Conservation (phyloP, 306 rosid species). For the Quercus wislizeni region DNA sequence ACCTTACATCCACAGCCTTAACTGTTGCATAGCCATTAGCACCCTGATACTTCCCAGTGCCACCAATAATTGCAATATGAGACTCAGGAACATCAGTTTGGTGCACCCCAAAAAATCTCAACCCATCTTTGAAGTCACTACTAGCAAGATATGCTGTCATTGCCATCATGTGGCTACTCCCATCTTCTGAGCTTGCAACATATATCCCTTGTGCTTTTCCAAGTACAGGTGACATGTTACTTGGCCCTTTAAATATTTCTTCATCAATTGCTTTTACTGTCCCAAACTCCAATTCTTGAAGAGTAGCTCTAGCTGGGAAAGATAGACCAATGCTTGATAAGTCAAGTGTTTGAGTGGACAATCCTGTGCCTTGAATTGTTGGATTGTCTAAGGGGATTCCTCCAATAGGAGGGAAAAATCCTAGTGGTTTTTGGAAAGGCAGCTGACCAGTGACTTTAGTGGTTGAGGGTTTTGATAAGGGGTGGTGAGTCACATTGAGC, state of each 20-base stretch:
- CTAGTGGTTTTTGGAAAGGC: conserved; percentile 58
- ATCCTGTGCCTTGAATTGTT: conserved; percentile 9
- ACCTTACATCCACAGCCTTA: conserved; percentile 41
- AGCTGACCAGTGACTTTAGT: conserved; percentile 26
- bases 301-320: conserved; percentile 51
- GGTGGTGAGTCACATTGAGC: conserved; percentile 31
- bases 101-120: conserved; percentile 65
- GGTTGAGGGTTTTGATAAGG: conserved; percentile 28
- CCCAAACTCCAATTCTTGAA: conserved; percentile 64
- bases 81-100: conserved; percentile 53
- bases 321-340: conserved; percentile 51
- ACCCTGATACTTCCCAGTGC: conserved; percentile 60
- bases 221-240: conserved; percentile 13
- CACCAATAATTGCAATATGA: conserved; percentile 83
- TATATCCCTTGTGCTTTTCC: conserved; percentile 72
- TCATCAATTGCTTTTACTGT: conserved; percentile 49
- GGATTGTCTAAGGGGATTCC: conserved; percentile 45
- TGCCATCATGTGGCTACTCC: conserved; percentile 67
- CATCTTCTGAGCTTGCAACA: conserved; percentile 58
- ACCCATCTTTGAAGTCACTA: conserved; percentile 40
- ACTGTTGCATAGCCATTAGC: conserved; percentile 87
- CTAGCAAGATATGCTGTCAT: conserved; percentile 40
- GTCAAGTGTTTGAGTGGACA: conserved; percentile 48
- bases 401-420: conserved; percentile 44
- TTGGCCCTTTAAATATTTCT: conserved; percentile 34